A percentile compares a stretch with the other conserved stretches of the same genome.
Evolutionary conservation across 2,329 filamentous ascomycete genomes (phyloP).

Genomic region (Zymoseptoria passerinii): DNA sequence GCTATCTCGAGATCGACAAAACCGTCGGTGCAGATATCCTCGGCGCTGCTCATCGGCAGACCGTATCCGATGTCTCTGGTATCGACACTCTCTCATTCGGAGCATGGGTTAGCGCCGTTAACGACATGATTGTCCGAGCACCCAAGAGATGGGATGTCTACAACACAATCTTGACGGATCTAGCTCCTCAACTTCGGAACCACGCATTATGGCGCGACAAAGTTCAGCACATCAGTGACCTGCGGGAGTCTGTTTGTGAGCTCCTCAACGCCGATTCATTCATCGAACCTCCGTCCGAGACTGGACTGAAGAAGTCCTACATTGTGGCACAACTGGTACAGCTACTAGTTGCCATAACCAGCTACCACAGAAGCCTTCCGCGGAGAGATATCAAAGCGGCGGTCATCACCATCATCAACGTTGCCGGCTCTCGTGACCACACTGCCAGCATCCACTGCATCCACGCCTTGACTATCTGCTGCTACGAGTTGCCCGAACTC

Average conservation of each 20-base stretch:
- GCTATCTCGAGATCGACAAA: slow-evolving; percentile 10
- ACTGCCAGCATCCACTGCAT: slow-evolving; percentile 87
- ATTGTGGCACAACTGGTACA: slow-evolving; percentile 85
- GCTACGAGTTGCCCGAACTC: slow-evolving; percentile 82
- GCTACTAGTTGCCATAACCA: slow-evolving; percentile 75
- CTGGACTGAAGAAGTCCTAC: slow-evolving; percentile 76
- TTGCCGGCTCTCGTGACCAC: slow-evolving; percentile 47
- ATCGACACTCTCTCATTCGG: slow-evolving; percentile 11
- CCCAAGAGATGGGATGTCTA: slow-evolving; percentile 40
- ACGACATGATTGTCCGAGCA: slow-evolving; percentile 11
- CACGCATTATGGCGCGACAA: slow-evolving; percentile 73
- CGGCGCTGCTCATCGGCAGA: background rate
- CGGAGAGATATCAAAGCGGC: slow-evolving; percentile 83
- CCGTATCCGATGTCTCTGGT: slow-evolving; percentile 8
- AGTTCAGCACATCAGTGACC: slow-evolving; percentile 63
- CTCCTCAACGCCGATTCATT: slow-evolving; percentile 71
- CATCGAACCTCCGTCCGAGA: slow-evolving; percentile 70
- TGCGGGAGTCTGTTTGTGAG: slow-evolving; percentile 71
- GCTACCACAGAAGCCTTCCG: slow-evolving; percentile 78
- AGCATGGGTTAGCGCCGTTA: slow-evolving; percentile 11
- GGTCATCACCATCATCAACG: slow-evolving; percentile 71
- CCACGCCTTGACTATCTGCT: slow-evolving; percentile 88
- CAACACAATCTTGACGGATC: slow-evolving; percentile 77
- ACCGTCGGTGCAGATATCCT: background rate
- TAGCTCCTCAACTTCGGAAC: slow-evolving; percentile 83